A percentile compares a stretch with the other conserved stretches of the same genome.
Evolutionary conservation across 1,284 basidiomycete genomes (phyloP).

Genomic region (Schizopora paradoxa): DNA sequence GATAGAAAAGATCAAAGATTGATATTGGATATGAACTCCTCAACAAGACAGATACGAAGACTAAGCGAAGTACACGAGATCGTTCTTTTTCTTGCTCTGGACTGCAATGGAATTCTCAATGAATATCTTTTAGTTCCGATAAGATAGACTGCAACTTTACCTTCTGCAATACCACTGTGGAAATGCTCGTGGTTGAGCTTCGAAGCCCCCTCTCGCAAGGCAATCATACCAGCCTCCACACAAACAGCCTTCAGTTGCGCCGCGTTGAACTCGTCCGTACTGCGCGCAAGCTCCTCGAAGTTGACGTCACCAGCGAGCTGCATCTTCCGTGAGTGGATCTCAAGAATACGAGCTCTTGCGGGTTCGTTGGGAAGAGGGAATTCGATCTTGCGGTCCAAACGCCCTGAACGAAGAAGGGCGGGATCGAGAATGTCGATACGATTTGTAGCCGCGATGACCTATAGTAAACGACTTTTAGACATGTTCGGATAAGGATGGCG

Average conservation of each 20-base stretch:
- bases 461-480: slow-evolving; percentile 15
- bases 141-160: slow-evolving; percentile 35
- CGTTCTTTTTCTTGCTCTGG: slow-evolving; percentile 96
- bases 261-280: slow-evolving; percentile 76
- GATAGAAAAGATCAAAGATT: too few relatives aligned
- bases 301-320: slow-evolving; percentile 69
- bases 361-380: slow-evolving; percentile 76
- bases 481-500: slow-evolving; percentile 8
- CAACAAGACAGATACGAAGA: too few relatives aligned
- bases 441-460: slow-evolving; percentile 99
- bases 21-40: too few relatives aligned
- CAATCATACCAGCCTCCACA: slow-evolving; percentile 98
- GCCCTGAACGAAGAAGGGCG: slow-evolving; percentile 69
- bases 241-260: slow-evolving; percentile 86
- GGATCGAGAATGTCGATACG: slow-evolving; percentile 96
- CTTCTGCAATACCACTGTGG: slow-evolving; percentile 88
- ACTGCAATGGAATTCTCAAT: slow-evolving; percentile 40
- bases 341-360: slow-evolving; percentile 67
- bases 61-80: slow-evolving; percentile 86
- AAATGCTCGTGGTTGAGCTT: slow-evolving; percentile 91
- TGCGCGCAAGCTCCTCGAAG: slow-evolving; percentile 71
- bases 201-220: slow-evolving; percentile 89
- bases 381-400: slow-evolving; percentile 77
- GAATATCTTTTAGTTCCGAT: slow-evolving; percentile 14
- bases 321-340: slow-evolving; percentile 93